Conservation (phyloP, 345 rosid genomes). For the Melastoma malabathricum region DNA sequence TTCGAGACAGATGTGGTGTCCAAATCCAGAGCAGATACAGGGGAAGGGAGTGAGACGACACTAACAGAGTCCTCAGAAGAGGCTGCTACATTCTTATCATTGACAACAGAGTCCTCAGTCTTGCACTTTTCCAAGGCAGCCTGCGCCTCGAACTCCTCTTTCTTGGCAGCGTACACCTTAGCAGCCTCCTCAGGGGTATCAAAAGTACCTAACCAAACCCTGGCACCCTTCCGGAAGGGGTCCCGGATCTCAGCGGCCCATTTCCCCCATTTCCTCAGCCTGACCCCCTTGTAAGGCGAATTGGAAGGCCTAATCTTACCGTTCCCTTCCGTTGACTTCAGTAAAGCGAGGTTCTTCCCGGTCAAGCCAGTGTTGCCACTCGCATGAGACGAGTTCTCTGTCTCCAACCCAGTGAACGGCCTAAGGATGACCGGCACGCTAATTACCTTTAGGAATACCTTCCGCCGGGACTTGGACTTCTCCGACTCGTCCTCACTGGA, state of each 20-base stretch:
- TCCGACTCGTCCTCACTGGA: conserved; percentile 69
- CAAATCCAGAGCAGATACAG: conserved; percentile 33
- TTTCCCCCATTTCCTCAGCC: conserved; percentile 81
- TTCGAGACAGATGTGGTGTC: conserved; percentile 33
- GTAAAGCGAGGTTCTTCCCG: conserved; percentile 12
- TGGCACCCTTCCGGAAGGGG: conserved; percentile 33
- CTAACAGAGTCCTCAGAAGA: conserved; percentile 36
- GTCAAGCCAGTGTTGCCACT: conserved; percentile 36
- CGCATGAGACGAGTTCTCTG: conserved; percentile 52
- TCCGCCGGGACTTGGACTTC: conserved; percentile 12
- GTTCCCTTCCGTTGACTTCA: conserved; percentile 6
- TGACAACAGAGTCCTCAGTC: conserved; percentile 13
- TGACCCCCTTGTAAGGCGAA: conserved; percentile 34
- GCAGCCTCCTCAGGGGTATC: conserved; percentile 61
- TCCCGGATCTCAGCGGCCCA: conserved; percentile 86
- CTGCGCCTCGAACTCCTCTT: conserved; percentile 40
- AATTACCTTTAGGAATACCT: conserved; percentile 52
- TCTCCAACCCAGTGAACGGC: conserved; percentile 6
- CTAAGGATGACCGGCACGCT: conserved; percentile 18
- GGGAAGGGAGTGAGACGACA: conserved; percentile 40
- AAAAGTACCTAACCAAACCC: conserved; percentile 78
- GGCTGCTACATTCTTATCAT: not conserved
- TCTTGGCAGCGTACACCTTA: conserved; percentile 54
- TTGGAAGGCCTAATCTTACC: conserved; percentile 7
- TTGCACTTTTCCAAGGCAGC: not conserved